Base-by-base conservation (phyloP, 345 rosid species). In the Gossypium stocksii region DNA sequence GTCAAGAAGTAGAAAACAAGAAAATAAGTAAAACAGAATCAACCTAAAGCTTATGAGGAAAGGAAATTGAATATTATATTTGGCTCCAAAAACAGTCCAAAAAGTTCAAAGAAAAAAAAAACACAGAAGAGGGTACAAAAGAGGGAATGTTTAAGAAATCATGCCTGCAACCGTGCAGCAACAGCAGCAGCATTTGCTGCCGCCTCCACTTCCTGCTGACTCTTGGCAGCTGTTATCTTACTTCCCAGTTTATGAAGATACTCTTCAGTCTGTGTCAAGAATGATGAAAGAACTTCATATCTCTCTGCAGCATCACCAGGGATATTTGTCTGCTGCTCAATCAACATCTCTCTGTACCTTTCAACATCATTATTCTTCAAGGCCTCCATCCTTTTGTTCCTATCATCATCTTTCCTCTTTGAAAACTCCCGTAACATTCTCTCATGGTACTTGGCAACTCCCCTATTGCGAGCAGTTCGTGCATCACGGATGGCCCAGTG, bases 401-500 rank as follows among this genome's bases (percentile, higher is more conserved):
- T 86, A 76, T 88, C 97, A 80, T 96, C 99, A 85, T 93, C 98
- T 82, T 88, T 91, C 79, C 89, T 91, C 86, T 96, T 96, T 1
- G 98, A 96, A 77, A 89, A 96, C 75, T 96, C 99, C 81, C 98
- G 85, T 86, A 91, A 75, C 89, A 91, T 96, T 77, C 88, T 91
- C 81, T 96, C 99, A 78, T 96, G 99, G 85, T 96, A 96, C 80
- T 96, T 96, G 64, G 98, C 99, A 78, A 96, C 98, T 76, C 99
- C 99, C 76, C 98, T 87, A 74, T 96, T 96, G 22, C 98, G 95
- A 71, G 98, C 90, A 83, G 92, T 96, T 61, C 99, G 93, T 44
- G 99, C 92, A 89, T 96, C 99, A 67, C 99, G 99, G 77, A 93
- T 90, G 65, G 83, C 89, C 99, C 99, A 96, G 69, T 96, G 99